phyloP scores from a whole-genome alignment of 2,329 filamentous ascomycete species.

The Sordariomycetes sp. region DNA sequence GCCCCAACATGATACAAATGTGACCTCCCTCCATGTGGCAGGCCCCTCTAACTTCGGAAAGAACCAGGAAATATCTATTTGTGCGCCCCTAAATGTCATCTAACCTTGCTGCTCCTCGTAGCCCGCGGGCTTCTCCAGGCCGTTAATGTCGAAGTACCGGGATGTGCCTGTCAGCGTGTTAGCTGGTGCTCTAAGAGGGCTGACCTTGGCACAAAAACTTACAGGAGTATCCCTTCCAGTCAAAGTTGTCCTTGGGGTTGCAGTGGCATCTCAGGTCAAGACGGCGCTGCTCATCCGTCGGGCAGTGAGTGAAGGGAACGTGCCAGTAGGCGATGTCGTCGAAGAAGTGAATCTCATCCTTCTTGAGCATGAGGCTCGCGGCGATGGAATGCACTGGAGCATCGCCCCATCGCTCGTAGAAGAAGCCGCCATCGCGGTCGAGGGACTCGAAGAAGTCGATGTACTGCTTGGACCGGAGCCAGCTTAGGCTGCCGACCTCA shows the following conservation, averaged over 20 bases:
- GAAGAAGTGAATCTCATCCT: slow-evolving; percentile 96
- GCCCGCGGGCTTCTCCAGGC: slow-evolving; percentile 71
- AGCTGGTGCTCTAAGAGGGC: background rate
- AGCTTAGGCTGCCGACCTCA: slow-evolving; percentile 87
- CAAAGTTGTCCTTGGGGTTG: slow-evolving; percentile 94
- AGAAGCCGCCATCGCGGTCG: slow-evolving; percentile 90
- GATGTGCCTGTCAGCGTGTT: slow-evolving; percentile 41
- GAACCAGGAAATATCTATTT: background rate
- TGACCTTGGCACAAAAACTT: slow-evolving; percentile 27
- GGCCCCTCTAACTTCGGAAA: background rate
- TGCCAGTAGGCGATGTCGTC: slow-evolving; percentile 98
- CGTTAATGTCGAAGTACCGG: slow-evolving; percentile 75
- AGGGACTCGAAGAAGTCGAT: slow-evolving; percentile 82
- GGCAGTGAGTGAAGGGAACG: slow-evolving; percentile 95
- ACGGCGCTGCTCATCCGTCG: slow-evolving; percentile 76
- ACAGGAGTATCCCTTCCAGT: slow-evolving; percentile 99
- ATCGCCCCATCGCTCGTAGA: slow-evolving; percentile 98
- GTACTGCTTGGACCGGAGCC: slow-evolving; percentile 84
- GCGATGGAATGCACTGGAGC: slow-evolving; percentile 98
- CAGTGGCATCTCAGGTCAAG: slow-evolving; percentile 86
- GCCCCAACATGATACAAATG: background rate
- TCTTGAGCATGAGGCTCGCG: slow-evolving; percentile 74
- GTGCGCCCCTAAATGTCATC: background rate
- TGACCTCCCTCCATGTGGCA: background rate
- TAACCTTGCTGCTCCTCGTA: slow-evolving; percentile 62